These are phyloP conservation scores for Eruca vesicaria DNA, from an alignment of 441 rosid genomes.

Conservation along the genomic window DNA sequence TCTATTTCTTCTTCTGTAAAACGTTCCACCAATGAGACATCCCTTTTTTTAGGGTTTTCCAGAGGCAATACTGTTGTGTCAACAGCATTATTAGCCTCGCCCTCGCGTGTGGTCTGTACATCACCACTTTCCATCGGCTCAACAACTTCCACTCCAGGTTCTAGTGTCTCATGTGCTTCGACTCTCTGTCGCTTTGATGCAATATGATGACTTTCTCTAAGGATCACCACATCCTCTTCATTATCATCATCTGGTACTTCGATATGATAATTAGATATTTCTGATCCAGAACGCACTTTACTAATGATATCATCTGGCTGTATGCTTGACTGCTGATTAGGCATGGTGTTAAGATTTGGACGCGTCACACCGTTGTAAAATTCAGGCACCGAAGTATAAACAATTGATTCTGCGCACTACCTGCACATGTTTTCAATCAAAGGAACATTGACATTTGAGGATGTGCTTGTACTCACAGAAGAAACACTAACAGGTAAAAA, in stretches of 20 bases:
- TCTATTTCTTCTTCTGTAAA: conserved; percentile 55
- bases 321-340: not conserved
- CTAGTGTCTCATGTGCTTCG: not conserved
- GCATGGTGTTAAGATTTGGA: not conserved
- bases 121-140: not conserved
- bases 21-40: conserved; percentile 55
- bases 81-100: not conserved
- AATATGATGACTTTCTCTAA: not conserved
- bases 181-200: not conserved
- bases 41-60: conserved; percentile 19
- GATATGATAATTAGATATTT: not conserved
- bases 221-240: not conserved
- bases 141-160: not conserved
- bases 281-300: not conserved
- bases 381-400: not conserved
- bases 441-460: not conserved
- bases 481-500: not conserved
- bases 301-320: not conserved
- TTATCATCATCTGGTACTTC: not conserved
- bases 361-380: not conserved
- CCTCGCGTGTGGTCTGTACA: not conserved
- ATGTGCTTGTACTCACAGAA: not conserved
- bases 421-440: not conserved
- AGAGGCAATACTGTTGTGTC: not conserved
- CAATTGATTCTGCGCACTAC: not conserved